phyloP scores from a whole-genome alignment of 108 stramenopile genomes.

The Pelagomonas calceolata region DNA sequence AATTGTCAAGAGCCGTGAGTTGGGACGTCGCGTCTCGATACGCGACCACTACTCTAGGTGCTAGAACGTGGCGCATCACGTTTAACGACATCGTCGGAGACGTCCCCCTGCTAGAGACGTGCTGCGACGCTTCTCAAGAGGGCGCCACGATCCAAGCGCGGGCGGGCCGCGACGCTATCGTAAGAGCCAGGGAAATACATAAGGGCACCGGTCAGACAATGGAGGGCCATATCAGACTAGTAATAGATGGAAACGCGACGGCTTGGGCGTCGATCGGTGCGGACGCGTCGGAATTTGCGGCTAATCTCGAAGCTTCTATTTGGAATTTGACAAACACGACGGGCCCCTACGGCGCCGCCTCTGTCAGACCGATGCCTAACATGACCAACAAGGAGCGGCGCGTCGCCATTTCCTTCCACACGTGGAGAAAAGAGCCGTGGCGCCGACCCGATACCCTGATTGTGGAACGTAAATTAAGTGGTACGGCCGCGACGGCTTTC shows the following conservation, averaged over 20 bases:
- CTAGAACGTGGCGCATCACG: neutral
- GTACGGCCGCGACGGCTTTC: too few species aligned
- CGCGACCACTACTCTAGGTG: neutral
- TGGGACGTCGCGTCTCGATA: neutral
- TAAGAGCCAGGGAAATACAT: slow-evolving; percentile 20
- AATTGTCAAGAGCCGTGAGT: neutral
- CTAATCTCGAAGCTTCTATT: slow-evolving; percentile 6
- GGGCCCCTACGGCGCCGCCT: too few species aligned
- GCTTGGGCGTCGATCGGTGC: neutral
- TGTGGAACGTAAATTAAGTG: too few species aligned
- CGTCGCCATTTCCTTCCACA: too few species aligned
- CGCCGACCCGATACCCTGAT: too few species aligned
- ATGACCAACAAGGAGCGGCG: too few species aligned
- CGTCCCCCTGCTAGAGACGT: neutral
- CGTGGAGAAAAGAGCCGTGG: too few species aligned
- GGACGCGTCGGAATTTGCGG: neutral
- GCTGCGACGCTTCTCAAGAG: neutral
- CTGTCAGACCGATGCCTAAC: too few species aligned
- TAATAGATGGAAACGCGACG: neutral
- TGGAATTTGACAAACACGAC: too few species aligned
- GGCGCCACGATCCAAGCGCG: neutral
- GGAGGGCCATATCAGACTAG: neutral
- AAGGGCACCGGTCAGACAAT: slow-evolving; percentile 24
- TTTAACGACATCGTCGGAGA: neutral
- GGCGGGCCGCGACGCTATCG: slow-evolving; percentile 12